phyloP scores from a whole-genome alignment of 805 yeast genomes.

The Yamadazyma philogaea region DNA sequence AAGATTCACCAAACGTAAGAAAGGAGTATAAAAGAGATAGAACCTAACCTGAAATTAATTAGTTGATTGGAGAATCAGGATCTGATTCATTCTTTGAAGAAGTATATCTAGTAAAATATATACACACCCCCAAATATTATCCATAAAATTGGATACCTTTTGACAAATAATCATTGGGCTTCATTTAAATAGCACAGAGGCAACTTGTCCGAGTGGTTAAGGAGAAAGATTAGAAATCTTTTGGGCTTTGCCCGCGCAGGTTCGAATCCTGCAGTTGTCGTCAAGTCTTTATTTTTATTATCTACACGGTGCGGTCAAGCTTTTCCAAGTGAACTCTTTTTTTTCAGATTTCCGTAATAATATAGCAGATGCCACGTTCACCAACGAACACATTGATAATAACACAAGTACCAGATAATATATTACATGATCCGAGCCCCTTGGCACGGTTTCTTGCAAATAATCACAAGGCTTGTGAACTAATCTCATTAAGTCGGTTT shows the following conservation, averaged over 20 bases:
- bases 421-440: conserved; percentile 25
- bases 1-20: too few relatives aligned
- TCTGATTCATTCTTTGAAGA: too few relatives aligned
- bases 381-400: conserved; percentile 38
- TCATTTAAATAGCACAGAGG: too few relatives aligned
- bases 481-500: conserved; percentile 32
- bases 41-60: too few relatives aligned
- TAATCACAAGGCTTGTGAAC: conserved; percentile 26
- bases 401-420: conserved; percentile 22
- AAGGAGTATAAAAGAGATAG: too few relatives aligned
- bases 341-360: not conserved
- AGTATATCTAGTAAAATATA: too few relatives aligned
- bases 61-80: too few relatives aligned
- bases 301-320: not conserved
- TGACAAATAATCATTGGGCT: too few relatives aligned
- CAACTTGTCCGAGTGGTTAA: conserved; percentile 41
- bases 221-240: conserved; percentile 41
- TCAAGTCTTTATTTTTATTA: conserved; percentile 21
- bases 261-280: conserved; percentile 65
- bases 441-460: conserved; percentile 25
- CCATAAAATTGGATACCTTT: too few relatives aligned
- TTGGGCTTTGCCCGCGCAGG: conserved; percentile 66
- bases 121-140: too few relatives aligned
- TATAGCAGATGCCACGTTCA: conserved; percentile 11
- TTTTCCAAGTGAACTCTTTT: not conserved